Conservation (phyloP, 441 rosid genomes). For the Gossypium gossypioides region DNA sequence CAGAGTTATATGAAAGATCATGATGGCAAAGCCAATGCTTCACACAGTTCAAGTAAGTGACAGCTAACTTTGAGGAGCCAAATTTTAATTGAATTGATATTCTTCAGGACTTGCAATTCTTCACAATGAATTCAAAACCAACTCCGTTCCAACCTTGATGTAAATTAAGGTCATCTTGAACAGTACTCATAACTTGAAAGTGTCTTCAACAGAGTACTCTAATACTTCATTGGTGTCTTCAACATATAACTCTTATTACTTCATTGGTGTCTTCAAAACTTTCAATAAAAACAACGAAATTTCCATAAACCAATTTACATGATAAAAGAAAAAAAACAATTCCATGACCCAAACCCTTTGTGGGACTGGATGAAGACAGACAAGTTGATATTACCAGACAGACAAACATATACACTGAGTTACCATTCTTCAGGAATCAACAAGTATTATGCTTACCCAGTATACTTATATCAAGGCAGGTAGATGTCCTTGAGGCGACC, state of each 20-base stretch:
- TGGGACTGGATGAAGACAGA: constrained; percentile 4
- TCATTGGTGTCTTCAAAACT: constrained; percentile 69
- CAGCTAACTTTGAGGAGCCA: constrained; percentile 66
- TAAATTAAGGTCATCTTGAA: constrained; percentile 37
- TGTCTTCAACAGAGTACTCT: constrained; percentile 30
- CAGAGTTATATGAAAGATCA: constrained; percentile 15
- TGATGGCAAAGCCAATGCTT: constrained; percentile 19
- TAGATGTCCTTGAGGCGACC: constrained; percentile 85
- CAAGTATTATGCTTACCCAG: constrained; percentile 47
- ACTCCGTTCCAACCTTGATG: constrained; percentile 48
- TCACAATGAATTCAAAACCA: constrained; percentile 46
- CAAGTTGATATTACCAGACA: neutral
- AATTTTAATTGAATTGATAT: constrained; percentile 32
- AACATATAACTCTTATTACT: constrained; percentile 47
- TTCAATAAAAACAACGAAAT: constrained; percentile 66
- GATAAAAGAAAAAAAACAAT: constrained; percentile 16
- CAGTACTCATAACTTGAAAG: constrained; percentile 32
- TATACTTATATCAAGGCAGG: constrained; percentile 79
- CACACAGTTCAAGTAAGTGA: constrained; percentile 27
- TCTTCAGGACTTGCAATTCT: constrained; percentile 62
- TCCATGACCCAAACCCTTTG: constrained; percentile 16
- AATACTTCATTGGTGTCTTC: constrained; percentile 46
- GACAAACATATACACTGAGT: neutral
- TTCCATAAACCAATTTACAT: constrained; percentile 41
- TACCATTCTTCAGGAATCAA: neutral